Conservation (phyloP, 345 rosid species). For the Lumnitzera racemosa region DNA sequence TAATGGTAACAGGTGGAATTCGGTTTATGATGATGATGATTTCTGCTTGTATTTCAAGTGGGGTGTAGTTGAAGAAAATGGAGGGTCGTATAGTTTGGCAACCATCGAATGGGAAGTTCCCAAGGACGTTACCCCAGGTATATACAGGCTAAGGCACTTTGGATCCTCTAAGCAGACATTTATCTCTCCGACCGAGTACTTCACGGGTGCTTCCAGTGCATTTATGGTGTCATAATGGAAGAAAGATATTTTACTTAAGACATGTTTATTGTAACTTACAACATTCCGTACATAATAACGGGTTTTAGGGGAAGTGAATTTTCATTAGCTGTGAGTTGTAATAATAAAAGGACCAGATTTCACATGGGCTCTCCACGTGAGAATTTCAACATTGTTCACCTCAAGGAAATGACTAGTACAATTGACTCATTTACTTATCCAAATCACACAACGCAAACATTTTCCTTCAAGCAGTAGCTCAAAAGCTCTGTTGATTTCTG, state of each 20-base stretch:
- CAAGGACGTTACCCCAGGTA: slow-evolving; percentile 22
- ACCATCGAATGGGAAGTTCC: slow-evolving; percentile 47
- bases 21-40: slow-evolving; percentile 52
- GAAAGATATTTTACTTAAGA: no score
- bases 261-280: no score
- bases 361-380: no score
- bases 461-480: slow-evolving; percentile 49
- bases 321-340: no score
- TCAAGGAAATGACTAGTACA: neutral
- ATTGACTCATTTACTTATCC: slow-evolving; percentile 44
- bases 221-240: slow-evolving; percentile 24
- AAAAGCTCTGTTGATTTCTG: slow-evolving; percentile 69
- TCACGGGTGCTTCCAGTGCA: slow-evolving; percentile 42
- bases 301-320: no score
- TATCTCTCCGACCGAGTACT: slow-evolving; percentile 28
- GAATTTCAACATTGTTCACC: neutral
- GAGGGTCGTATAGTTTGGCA: slow-evolving; percentile 23
- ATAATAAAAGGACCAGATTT: no score
- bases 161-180: slow-evolving; percentile 33
- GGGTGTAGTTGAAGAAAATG: slow-evolving; percentile 17
- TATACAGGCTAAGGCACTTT: slow-evolving; percentile 45
- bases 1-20: slow-evolving; percentile 28
- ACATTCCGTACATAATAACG: no score
- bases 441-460: slow-evolving; percentile 65
- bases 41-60: slow-evolving; percentile 41